A percentile compares a stretch with the other conserved stretches of the same genome.
These are phyloP conservation scores for Populus nigra DNA, from an alignment of 345 rosid species.

Conservation along the genomic window DNA sequence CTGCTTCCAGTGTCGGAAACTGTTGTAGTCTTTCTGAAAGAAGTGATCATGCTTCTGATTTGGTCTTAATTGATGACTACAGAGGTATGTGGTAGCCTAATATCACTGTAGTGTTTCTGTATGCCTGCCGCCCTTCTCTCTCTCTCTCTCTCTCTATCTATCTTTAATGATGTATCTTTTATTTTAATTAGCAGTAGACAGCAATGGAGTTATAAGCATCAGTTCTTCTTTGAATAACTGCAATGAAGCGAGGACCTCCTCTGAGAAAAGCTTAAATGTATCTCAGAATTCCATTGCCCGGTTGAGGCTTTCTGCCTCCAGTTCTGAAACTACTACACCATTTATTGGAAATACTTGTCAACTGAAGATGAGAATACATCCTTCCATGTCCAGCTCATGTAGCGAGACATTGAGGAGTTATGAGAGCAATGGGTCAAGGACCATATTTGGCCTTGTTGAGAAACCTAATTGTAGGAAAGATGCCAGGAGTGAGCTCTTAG, in stretches of 20 bases:
- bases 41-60: slow-evolving; percentile 32
- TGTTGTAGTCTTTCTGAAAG: slow-evolving; percentile 37
- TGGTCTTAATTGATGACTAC: slow-evolving; percentile 34
- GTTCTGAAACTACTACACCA: slow-evolving; percentile 46
- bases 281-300: slow-evolving; percentile 47
- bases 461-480: slow-evolving; percentile 31
- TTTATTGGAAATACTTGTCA: slow-evolving; percentile 40
- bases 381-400: slow-evolving; percentile 49
- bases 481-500: slow-evolving; percentile 32
- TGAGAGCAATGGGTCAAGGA: slow-evolving; percentile 40
- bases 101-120: slow-evolving; percentile 14
- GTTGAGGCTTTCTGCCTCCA: slow-evolving; percentile 41
- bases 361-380: slow-evolving; percentile 41
- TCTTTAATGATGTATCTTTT: background rate
- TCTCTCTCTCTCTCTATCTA: background rate
- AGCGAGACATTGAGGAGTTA: slow-evolving; percentile 46
- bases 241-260: slow-evolving; percentile 32
- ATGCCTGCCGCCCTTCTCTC: background rate
- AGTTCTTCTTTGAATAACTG: slow-evolving; percentile 45
- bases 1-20: slow-evolving; percentile 26
- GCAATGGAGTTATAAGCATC: slow-evolving; percentile 39
- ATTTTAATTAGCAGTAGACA: slow-evolving; percentile 44
- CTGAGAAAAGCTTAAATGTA: slow-evolving; percentile 37
- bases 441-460: slow-evolving; percentile 31
- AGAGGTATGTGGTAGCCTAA: slow-evolving; percentile 45